Conservation (phyloP, 2,329 filamentous ascomycete species). For the Sarocladium kiliense region DNA sequence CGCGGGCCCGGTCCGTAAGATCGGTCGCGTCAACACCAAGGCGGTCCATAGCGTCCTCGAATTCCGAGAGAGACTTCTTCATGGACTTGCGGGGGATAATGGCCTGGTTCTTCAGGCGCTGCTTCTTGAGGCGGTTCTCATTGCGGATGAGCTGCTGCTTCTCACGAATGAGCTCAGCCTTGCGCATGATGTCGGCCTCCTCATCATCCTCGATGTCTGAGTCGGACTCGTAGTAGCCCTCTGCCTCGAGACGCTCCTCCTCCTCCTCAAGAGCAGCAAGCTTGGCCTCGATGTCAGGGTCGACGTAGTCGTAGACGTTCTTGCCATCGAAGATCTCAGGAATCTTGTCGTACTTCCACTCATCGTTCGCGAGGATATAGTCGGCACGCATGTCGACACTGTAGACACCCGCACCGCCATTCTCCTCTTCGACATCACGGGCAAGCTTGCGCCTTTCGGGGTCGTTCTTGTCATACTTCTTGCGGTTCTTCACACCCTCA, state of each 20-base stretch:
- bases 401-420: conserved; percentile 93
- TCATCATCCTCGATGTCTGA: conserved; percentile 79
- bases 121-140: conserved; percentile 88
- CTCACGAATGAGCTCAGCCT: conserved; percentile 92
- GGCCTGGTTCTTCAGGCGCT: conserved; percentile 88
- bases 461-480: conserved; percentile 87
- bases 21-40: conserved; percentile 80
- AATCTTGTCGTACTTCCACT: conserved; percentile 95
- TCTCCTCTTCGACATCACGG: conserved; percentile 83
- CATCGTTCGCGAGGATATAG: conserved; percentile 79
- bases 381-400: conserved; percentile 88
- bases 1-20: conserved; percentile 67
- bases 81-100: conserved; percentile 80
- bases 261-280: conserved; percentile 89
- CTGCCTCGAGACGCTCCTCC: conserved; percentile 84
- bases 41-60: conserved; percentile 78
- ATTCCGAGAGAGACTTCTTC: conserved; percentile 77
- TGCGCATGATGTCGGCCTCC: conserved; percentile 80
- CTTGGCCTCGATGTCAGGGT: conserved; percentile 93
- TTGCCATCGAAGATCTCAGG: conserved; percentile 92
- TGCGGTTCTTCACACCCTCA: conserved; percentile 70
- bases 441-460: conserved; percentile 78
- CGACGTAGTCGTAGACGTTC: conserved; percentile 96
- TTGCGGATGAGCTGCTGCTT: conserved; percentile 91
- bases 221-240: conserved; percentile 91